A percentile compares a stretch with the other conserved stretches of the same genome.
Conservation (phyloP, 2,329 filamentous ascomycete genomes). For the Cercospora sp. region DNA sequence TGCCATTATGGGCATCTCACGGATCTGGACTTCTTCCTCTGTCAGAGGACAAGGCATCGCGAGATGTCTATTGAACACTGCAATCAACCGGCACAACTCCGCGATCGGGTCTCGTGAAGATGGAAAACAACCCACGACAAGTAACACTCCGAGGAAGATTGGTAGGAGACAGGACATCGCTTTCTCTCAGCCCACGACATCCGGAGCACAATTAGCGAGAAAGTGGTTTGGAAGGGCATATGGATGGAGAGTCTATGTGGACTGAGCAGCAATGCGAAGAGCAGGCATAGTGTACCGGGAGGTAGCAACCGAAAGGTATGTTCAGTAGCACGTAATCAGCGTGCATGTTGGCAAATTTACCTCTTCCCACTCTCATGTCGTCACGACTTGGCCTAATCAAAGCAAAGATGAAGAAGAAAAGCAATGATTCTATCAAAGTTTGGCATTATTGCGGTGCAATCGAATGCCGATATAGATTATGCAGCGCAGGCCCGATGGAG, state of each 20-base stretch:
- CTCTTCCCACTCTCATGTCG: too few relatives aligned
- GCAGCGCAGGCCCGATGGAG: too few relatives aligned
- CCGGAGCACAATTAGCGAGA: slow-evolving; percentile 58
- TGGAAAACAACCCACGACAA: not conserved
- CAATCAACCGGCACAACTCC: slow-evolving; percentile 28
- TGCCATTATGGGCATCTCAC: slow-evolving; percentile 62
- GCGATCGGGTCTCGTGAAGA: not conserved
- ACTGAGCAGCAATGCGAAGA: slow-evolving; percentile 39
- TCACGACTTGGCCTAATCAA: too few relatives aligned
- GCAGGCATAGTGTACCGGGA: too few relatives aligned
- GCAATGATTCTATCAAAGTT: too few relatives aligned
- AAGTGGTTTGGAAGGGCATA: slow-evolving; percentile 58
- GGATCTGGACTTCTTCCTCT: slow-evolving; percentile 64
- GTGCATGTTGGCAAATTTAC: too few relatives aligned
- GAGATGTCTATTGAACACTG: slow-evolving; percentile 55
- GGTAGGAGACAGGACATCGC: slow-evolving; percentile 58
- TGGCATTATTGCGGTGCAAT: too few relatives aligned
- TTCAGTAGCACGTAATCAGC: too few relatives aligned
- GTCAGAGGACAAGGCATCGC: slow-evolving; percentile 61
- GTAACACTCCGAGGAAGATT: slow-evolving; percentile 47
- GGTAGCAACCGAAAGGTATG: too few relatives aligned
- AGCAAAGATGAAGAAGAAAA: too few relatives aligned
- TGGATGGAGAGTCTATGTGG: slow-evolving; percentile 62
- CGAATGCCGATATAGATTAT: too few relatives aligned
- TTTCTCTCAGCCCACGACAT: slow-evolving; percentile 67